Percentiles rank a stretch among this genome's conserved stretches.
Evolutionary conservation across 225 moss, liverwort and hornwort genomes (phyloP).

Genomic region (Marchantia paleacea): DNA sequence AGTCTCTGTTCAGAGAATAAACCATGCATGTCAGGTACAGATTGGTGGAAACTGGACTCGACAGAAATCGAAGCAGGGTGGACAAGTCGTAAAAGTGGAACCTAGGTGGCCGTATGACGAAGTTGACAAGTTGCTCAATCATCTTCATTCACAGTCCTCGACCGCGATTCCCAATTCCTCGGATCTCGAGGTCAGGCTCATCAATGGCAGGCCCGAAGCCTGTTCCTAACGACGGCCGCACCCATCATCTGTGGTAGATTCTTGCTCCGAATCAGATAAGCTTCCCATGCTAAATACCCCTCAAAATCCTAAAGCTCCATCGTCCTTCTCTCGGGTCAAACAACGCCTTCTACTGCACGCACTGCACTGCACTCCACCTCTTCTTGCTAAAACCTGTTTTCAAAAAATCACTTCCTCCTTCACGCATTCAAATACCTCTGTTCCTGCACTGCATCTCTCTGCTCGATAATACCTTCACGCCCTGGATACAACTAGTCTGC

Average conservation of each 20-base stretch:
- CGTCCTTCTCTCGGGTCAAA: neutral
- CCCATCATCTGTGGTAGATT: constrained; percentile 42
- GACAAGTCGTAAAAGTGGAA: constrained; percentile 19
- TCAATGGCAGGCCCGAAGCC: constrained; percentile 38
- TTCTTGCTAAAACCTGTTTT: neutral
- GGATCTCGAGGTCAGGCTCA: constrained; percentile 35
- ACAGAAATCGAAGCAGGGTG: neutral
- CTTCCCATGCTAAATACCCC: constrained; percentile 15
- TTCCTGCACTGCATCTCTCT: neutral
- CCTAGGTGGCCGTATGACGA: constrained; percentile 99
- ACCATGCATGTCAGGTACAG: neutral
- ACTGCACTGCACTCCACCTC: neutral
- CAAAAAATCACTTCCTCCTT: neutral
- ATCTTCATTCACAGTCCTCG: constrained; percentile 54
- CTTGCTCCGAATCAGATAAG: constrained; percentile 42
- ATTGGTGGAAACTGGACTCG: neutral
- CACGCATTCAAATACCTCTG: neutral
- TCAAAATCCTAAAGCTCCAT: neutral
- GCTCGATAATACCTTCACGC: neutral
- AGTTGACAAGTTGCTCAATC: constrained; percentile 99
- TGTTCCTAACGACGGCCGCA: constrained; percentile 35
- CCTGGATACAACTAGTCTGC: neutral
- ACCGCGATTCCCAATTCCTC: constrained; percentile 22
- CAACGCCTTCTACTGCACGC: neutral
- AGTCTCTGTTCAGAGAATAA: neutral